Conservation (phyloP, 306 rosid species). For the Vachellia pachyceras region DNA sequence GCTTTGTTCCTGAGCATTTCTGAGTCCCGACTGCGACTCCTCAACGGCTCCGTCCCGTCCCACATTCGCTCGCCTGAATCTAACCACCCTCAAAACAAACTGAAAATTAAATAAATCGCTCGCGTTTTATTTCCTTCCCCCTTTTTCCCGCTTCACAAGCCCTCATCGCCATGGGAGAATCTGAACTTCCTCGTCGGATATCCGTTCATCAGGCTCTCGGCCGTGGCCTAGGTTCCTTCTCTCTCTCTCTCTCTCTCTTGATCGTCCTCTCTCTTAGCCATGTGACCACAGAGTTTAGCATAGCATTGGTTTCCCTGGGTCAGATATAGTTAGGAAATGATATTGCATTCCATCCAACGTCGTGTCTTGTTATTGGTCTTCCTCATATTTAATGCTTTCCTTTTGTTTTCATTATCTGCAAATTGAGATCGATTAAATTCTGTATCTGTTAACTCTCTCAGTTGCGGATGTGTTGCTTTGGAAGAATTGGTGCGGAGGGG, state of each 20-base stretch:
- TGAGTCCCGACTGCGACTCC: neutral
- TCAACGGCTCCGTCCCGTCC: neutral
- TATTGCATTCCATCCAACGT: slow-evolving; percentile 22
- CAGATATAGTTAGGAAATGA: slow-evolving; percentile 2
- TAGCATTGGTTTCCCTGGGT: slow-evolving; percentile 20
- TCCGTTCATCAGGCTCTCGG: slow-evolving; percentile 83
- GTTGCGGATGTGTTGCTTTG: slow-evolving; percentile 92
- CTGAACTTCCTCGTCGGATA: slow-evolving; percentile 54
- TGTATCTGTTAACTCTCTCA: slow-evolving; percentile 34
- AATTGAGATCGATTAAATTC: slow-evolving; percentile 27
- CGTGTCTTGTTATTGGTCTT: neutral
- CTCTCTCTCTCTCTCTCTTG: too few species aligned
- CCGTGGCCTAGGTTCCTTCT: slow-evolving; percentile 77
- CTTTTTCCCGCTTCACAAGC: neutral
- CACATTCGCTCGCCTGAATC: neutral
- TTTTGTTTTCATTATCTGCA: neutral
- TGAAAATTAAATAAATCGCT: neutral
- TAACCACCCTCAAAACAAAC: neutral
- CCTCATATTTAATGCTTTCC: neutral
- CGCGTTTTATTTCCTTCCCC: neutral
- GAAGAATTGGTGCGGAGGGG: slow-evolving; percentile 83
- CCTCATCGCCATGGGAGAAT: slow-evolving; percentile 80
- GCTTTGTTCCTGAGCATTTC: neutral
- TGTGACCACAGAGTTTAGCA: slow-evolving; percentile 7
- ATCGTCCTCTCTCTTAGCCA: slow-evolving; percentile 16